These are phyloP conservation scores for Tremella fuciformis DNA, from an alignment of 768 basidiomycete species.

Conservation along the genomic window DNA sequence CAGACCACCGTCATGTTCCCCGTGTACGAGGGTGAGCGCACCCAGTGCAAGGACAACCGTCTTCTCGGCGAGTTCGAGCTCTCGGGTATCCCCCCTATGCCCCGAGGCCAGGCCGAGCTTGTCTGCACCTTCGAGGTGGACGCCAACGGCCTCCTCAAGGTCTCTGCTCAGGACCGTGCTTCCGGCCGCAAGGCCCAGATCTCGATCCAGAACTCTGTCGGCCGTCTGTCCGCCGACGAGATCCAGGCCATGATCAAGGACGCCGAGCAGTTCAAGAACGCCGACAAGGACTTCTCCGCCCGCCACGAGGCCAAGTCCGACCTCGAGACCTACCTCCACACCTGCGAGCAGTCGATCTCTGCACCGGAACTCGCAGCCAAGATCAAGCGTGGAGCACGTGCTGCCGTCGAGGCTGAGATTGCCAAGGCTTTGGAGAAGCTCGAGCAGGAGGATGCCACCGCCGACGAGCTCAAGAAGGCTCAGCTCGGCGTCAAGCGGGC, in stretches of 20 bases:
- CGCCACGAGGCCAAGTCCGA: conserved; percentile 98
- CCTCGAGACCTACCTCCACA: conserved; percentile 95
- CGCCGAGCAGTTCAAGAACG: conserved; percentile 69
- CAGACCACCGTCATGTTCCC: conserved; percentile 99
- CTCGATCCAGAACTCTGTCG: conserved; percentile 95
- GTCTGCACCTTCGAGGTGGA: conserved; percentile 99
- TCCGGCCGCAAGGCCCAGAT: conserved; percentile 99
- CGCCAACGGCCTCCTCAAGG: conserved; percentile 98
- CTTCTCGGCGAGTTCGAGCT: conserved; percentile 99
- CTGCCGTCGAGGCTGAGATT: conserved; percentile 93
- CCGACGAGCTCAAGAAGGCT: conserved; percentile 93
- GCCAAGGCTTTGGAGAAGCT: conserved; percentile 97
- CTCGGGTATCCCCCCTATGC: conserved; percentile 97
- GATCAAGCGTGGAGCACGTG: conserved; percentile 94
- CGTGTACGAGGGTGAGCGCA: conserved; percentile 99
- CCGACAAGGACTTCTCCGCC: conserved; percentile 88
- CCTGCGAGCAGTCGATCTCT: conserved; percentile 71
- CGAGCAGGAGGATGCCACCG: conserved; percentile 90
- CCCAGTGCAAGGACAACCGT: conserved; percentile 98
- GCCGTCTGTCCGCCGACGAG: conserved; percentile 93
- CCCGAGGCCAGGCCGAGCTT: conserved; percentile 97
- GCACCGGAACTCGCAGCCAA: conserved; percentile 96
- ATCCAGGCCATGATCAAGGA: conserved; percentile 99
- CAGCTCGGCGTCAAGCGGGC: conserved; percentile 94
- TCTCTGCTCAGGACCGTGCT: conserved; percentile 95